Evolutionary conservation across 768 basidiomycete species (phyloP), one percentile per base, ranked within the genome.

Genomic region (Tulasnella sp.): DNA sequence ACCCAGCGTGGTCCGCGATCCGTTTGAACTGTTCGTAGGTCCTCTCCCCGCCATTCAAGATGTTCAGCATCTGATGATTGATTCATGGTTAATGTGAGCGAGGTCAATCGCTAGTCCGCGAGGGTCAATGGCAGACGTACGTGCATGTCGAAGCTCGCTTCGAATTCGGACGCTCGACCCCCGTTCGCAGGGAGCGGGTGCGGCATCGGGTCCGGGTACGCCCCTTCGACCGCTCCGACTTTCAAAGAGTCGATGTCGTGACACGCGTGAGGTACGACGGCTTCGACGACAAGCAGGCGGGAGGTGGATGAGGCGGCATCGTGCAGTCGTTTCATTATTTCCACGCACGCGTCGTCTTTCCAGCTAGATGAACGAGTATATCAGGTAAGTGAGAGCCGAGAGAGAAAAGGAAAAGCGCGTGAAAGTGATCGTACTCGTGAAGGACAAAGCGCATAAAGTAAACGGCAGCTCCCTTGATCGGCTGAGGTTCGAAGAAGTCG

Each of bases 401-500:
- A 3, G 32, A 64, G 17, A 2, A 1, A 2, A 1, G 22, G 29
- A n/a, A 39, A n/a, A n/a, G n/a, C n/a, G n/a, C n/a, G 5, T n/a
- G 2, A 14, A 19, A 22, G 11, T n/a, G 11, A 1, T 16, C 65
- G 16, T n/a, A 35, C 65, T 67, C 65, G 65, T 67, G 65, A 69
- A 75, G 40, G 34, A 70, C 37, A 17, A 22, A 16, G 16, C 73
- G 62, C 1, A 74, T 12, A 36, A 74, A 62, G 62, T 75, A 75
- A 3, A 74, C 73, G 3, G 52, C 59, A 3, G 75, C 75, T 0
- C 62, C 72, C 17, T 73, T 67, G 47, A 71, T 35, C 0, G 73
- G 73, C 37, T 75, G 73, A 2, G 71, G 68, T 5, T 41, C 32
- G 44, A 75, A 74, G 65, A 73, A 74, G 59, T 75, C 73, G 69